Evolutionary conservation across 371 early-diverging fungal genomes (phyloP).

Genomic region (Mortierella sp.): DNA sequence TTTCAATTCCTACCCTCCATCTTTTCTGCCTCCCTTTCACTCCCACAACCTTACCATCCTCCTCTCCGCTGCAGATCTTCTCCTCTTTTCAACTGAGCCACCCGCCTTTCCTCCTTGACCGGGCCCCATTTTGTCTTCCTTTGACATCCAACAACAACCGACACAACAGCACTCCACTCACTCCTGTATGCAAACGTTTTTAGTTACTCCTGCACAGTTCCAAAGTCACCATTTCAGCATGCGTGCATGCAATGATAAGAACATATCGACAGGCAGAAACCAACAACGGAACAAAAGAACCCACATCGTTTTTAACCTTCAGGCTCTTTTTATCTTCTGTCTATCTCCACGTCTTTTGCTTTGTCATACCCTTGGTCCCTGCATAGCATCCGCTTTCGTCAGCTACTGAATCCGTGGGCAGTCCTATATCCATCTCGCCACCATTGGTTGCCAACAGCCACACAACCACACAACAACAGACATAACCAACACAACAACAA

Average conservation of each 20-base stretch:
- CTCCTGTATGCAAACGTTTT: background rate
- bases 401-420: background rate
- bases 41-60: background rate
- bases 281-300: background rate
- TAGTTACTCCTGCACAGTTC: background rate
- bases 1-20: background rate
- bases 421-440: background rate
- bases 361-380: background rate
- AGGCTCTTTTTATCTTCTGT: background rate
- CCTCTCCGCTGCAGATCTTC: background rate
- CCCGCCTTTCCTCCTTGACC: background rate
- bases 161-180: background rate
- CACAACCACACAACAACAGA: background rate
- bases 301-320: conserved; percentile 3
- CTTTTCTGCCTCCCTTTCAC: background rate
- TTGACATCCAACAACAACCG: background rate
- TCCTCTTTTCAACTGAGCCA: background rate
- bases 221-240: background rate
- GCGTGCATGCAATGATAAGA: background rate
- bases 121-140: background rate
- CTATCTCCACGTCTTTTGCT: background rate
- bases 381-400: background rate
- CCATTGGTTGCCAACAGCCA: background rate
- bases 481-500: background rate
- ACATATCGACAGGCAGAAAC: background rate